phyloP scores from a whole-genome alignment of 2,329 filamentous ascomycete species.

The Rhynchosporium agropyri region DNA sequence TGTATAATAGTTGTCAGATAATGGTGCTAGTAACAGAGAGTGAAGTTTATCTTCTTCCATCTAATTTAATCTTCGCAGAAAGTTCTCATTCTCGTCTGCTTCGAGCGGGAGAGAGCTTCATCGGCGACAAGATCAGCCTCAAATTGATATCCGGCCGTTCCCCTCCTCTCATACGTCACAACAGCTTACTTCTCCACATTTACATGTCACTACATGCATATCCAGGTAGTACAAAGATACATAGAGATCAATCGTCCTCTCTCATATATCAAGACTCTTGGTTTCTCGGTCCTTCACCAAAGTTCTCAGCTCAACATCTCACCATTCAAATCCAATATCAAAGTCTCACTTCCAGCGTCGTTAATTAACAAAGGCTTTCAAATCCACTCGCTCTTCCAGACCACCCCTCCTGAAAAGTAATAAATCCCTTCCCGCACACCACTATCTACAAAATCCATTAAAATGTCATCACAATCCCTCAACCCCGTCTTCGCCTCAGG shows the following conservation, averaged over 20 bases:
- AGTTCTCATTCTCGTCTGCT: background rate
- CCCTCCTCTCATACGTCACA: slow-evolving; percentile 24
- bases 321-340: background rate
- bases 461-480: slow-evolving; percentile 24
- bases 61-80: too few species aligned
- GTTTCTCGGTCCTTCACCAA: background rate
- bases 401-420: background rate
- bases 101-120: background rate
- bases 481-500: slow-evolving; percentile 52
- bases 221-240: background rate
- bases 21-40: background rate
- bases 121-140: slow-evolving; percentile 19
- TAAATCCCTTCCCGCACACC: too few species aligned
- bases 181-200: background rate
- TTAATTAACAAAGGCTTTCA: slow-evolving; percentile 44
- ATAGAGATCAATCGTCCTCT: background rate
- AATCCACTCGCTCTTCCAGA: slow-evolving; percentile 33
- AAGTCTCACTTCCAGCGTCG: too few species aligned
- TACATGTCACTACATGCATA: background rate
- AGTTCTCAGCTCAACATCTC: background rate
- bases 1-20: slow-evolving; percentile 25
- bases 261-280: background rate
- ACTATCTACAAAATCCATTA: background rate
- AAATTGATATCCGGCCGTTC: slow-evolving; percentile 16
- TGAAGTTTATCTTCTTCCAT: background rate